Evolutionary conservation across 164 flowering plant genomes (phyloP).

Genomic region (Cinnamomum micranthum): DNA sequence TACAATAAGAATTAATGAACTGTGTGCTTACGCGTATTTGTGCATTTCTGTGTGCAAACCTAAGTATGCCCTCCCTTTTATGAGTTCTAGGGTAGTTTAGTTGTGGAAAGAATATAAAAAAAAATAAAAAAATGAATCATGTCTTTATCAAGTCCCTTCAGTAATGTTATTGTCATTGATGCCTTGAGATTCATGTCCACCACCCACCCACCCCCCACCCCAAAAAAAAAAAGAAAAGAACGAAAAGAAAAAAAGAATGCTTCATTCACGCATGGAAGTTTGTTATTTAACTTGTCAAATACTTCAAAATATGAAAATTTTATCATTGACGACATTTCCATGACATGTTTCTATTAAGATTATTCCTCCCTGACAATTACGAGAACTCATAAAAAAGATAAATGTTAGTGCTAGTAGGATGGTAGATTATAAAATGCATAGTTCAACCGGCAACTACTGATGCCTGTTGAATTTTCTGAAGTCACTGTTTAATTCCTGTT

Average conservation of each 20-base stretch:
- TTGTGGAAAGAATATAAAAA: too few relatives aligned
- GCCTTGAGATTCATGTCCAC: slow-evolving; percentile 7
- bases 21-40: too few relatives aligned
- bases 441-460: too few relatives aligned
- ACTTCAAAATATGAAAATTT: slow-evolving; percentile 12
- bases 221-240: too few relatives aligned
- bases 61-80: too few relatives aligned
- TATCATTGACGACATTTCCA: neutral
- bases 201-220: neutral
- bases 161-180: slow-evolving; percentile 1
- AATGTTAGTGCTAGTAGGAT: neutral
- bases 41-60: too few relatives aligned
- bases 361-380: neutral
- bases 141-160: neutral
- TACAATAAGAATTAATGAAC: too few relatives aligned
- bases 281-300: slow-evolving; percentile 9
- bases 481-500: too few relatives aligned
- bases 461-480: too few relatives aligned
- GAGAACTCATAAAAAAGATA: neutral
- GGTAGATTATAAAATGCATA: neutral
- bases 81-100: too few relatives aligned
- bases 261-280: neutral
- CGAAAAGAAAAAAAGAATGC: neutral
- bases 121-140: neutral
- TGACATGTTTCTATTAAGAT: neutral